Percentiles rank a stretch among this genome's conserved stretches.
Conservation (phyloP, 139 green algal genomes). For the Chlamydomonas sp. region DNA sequence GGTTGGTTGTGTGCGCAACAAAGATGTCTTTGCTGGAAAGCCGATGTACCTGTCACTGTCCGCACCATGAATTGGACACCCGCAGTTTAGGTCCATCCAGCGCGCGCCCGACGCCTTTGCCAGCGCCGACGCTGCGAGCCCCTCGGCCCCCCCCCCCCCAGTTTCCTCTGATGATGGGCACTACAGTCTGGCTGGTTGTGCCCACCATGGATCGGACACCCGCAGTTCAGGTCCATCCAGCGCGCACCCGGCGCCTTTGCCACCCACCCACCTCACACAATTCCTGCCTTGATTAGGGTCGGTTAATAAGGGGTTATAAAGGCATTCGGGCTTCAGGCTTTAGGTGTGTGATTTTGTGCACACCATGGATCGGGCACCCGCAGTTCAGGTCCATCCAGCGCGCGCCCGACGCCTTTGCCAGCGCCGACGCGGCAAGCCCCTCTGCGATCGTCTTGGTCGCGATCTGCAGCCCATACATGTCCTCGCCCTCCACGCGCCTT, state of each 20-base stretch:
- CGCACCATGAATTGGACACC: constrained; percentile 32
- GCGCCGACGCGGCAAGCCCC: constrained; percentile 41
- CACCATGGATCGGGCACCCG: constrained; percentile 48
- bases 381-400: constrained; percentile 80
- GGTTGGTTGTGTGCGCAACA: no score
- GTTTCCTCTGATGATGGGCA: no score
- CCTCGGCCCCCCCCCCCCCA: no score
- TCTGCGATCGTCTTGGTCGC: constrained; percentile 74
- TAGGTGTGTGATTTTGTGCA: no score
- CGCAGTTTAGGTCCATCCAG: constrained; percentile 80
- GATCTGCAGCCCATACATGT: constrained; percentile 54
- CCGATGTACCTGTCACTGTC: no score
- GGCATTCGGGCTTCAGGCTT: no score
- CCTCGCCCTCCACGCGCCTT: constrained; percentile 34
- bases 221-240: constrained; percentile 80
- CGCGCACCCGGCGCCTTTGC: constrained; percentile 46
- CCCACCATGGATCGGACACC: constrained; percentile 47
- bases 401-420: constrained; percentile 51
- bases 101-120: constrained; percentile 47
- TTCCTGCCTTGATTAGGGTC: background rate
- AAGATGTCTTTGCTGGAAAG: no score
- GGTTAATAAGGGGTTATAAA: background rate
- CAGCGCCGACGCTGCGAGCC: constrained; percentile 41
- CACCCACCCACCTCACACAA: constrained; percentile 16
- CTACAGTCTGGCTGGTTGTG: no score